Conservation (phyloP, 352 stramenopile species). For the Globisporangium camurandrum region DNA sequence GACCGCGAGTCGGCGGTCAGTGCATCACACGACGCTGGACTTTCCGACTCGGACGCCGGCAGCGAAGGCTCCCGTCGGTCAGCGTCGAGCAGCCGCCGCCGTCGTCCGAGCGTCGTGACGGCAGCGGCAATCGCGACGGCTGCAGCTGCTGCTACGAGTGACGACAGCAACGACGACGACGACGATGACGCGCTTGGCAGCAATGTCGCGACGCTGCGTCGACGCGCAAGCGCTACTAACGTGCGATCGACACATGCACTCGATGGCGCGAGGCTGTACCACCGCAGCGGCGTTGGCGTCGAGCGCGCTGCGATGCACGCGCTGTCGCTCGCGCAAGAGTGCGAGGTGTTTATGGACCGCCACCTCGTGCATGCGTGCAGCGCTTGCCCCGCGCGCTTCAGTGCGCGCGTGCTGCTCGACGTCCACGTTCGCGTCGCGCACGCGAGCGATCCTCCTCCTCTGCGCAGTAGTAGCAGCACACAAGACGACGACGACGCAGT, state of each 20-base stretch:
- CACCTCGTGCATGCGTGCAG: slow-evolving; percentile 45
- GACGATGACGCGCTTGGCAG: slow-evolving; percentile 35
- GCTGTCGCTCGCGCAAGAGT: slow-evolving; percentile 46
- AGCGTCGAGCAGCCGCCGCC: slow-evolving; percentile 20
- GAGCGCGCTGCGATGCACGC: slow-evolving; percentile 7
- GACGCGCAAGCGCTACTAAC: neutral
- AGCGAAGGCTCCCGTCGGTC: slow-evolving; percentile 20
- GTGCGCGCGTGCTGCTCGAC: slow-evolving; percentile 41
- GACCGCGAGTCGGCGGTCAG: slow-evolving; percentile 38
- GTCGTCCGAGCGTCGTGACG: slow-evolving; percentile 14
- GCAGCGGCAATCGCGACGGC: slow-evolving; percentile 53
- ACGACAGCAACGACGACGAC: slow-evolving; percentile 50
- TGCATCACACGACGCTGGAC: slow-evolving; percentile 11
- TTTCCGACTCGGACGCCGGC: slow-evolving; percentile 21
- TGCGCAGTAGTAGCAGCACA: neutral
- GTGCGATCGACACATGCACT: neutral
- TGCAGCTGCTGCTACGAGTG: slow-evolving; percentile 59
- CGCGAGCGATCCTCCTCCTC: no score
- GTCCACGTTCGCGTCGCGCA: slow-evolving; percentile 44
- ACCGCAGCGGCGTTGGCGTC: slow-evolving; percentile 6
- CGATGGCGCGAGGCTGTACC: slow-evolving; percentile 18
- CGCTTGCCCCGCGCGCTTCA: slow-evolving; percentile 35
- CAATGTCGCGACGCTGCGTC: neutral
- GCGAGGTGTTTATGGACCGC: slow-evolving; percentile 41
- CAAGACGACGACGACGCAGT: slow-evolving; percentile 10